Conservation (phyloP, 352 stramenopile species). For the Globisporangium irregulare region DNA sequence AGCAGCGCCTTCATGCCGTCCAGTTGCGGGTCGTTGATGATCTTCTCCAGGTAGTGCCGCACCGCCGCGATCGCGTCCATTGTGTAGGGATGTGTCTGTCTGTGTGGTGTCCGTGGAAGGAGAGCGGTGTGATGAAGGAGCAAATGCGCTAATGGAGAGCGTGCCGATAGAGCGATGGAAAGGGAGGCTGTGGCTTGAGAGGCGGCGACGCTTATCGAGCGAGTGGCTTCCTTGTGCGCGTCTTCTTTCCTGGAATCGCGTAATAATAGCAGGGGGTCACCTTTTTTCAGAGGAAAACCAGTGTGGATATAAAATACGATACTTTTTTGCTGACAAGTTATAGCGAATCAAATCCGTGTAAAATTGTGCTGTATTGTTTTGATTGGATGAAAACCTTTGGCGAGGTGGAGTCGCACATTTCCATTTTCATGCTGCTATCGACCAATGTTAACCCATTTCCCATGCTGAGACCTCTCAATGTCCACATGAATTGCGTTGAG, state of each 20-base stretch:
- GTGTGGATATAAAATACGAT: neutral
- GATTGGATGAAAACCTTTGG: neutral
- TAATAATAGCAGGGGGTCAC: slow-evolving; percentile 7
- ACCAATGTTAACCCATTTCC: neutral
- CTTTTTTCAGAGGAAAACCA: neutral
- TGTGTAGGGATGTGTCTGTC: neutral
- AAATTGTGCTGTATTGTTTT: neutral
- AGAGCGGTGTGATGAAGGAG: neutral
- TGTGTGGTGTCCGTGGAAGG: neutral
- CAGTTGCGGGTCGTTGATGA: slow-evolving; percentile 77
- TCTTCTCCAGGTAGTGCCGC: slow-evolving; percentile 76
- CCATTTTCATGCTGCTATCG: neutral
- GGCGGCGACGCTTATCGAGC: neutral
- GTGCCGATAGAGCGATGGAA: neutral
- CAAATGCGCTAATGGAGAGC: neutral
- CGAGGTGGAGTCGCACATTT: neutral
- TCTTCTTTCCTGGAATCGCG: neutral
- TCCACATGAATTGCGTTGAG: neutral
- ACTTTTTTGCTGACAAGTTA: neutral
- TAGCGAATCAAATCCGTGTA: neutral
- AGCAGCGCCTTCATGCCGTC: slow-evolving; percentile 97
- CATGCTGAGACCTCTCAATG: neutral
- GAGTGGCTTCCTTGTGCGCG: neutral
- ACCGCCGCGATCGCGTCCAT: slow-evolving; percentile 80
- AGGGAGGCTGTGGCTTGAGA: neutral